A percentile compares a stretch with the other conserved stretches of the same genome.
These are phyloP conservation scores for Lindgomyces ingoldianus DNA, from an alignment of 495 filamentous ascomycete species.

Conservation along the genomic window DNA sequence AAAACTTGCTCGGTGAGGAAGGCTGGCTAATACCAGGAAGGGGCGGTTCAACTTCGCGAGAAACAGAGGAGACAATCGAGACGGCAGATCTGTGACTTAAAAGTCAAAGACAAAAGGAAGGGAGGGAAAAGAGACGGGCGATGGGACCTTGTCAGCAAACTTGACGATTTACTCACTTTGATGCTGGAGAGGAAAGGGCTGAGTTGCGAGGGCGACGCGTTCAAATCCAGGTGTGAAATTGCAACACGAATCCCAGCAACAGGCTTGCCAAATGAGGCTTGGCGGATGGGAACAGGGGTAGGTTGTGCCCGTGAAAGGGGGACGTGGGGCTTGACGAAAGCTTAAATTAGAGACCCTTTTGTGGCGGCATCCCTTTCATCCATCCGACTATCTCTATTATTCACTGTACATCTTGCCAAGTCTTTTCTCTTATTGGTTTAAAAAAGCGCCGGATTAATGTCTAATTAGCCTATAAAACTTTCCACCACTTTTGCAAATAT, in stretches of 20 bases:
- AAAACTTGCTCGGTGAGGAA: neutral
- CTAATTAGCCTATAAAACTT: too few relatives aligned
- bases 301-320: too few relatives aligned
- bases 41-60: neutral
- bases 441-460: too few relatives aligned
- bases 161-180: neutral
- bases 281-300: too few relatives aligned
- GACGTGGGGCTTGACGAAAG: too few relatives aligned
- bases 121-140: neutral
- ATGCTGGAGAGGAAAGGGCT: neutral
- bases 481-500: too few relatives aligned
- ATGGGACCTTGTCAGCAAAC: neutral
- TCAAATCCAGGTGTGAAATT: neutral
- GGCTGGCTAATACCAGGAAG: neutral
- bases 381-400: too few relatives aligned
- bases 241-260: conserved; percentile 1
- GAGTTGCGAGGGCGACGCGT: neutral
- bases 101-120: neutral
- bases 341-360: too few relatives aligned
- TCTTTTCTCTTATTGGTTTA: too few relatives aligned
- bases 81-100: neutral
- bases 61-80: neutral
- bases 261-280: neutral
- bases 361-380: too few relatives aligned
- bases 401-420: too few relatives aligned